Base-by-base conservation (phyloP, 352 stramenopile genomes). In the Thraustotheca clavata region DNA sequence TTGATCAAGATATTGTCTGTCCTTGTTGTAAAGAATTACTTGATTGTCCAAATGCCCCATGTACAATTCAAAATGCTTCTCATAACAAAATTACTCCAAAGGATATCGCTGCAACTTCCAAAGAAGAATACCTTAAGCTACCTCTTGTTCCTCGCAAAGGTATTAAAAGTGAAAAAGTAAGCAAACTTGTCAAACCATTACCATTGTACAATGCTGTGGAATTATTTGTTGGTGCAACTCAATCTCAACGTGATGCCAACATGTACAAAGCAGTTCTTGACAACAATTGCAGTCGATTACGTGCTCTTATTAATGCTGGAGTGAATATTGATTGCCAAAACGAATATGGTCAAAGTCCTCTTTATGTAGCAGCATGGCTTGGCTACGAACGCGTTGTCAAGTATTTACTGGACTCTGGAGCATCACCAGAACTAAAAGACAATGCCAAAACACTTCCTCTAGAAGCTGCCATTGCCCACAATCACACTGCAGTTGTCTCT, bases 211-310 rank as follows among this genome's bases (percentile, higher is more conserved):
- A 43, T 46, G 57, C 57, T 16, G 18, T 65, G 9, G 35, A 65
- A 33, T 33, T 65, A 11, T 65, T 40, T 24, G 57, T 65, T n/a
- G 57, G 57, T 3, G 16, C 47, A 16, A 38, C 57, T 3, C 57
- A 20, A 1, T 54, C 46, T 4, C 57, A 65, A 33, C 57, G 57
- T n/a, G 57, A 65, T 26, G 24, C 57, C 36, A 43, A 65, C 20
- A 65, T 65, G 57, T 65, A 57, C 41, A 65, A 65, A 32, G 57
- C 57, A 14, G 57, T 65, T 32, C 18, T 48, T 4, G 57, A 40
- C 1, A 32, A 24, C 24, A 65, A 65, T 22, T 43, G 35, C 20
- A 43, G 33, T 11, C 57, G 57, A 26, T 27, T 65, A 12, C 16
- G 26, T 7, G 57, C 57, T 7, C 26, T 65, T 12, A 33, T 65